These are phyloP conservation scores for Gomphus bonarii DNA, from an alignment of 1,284 basidiomycete genomes.

Conservation along the genomic window DNA sequence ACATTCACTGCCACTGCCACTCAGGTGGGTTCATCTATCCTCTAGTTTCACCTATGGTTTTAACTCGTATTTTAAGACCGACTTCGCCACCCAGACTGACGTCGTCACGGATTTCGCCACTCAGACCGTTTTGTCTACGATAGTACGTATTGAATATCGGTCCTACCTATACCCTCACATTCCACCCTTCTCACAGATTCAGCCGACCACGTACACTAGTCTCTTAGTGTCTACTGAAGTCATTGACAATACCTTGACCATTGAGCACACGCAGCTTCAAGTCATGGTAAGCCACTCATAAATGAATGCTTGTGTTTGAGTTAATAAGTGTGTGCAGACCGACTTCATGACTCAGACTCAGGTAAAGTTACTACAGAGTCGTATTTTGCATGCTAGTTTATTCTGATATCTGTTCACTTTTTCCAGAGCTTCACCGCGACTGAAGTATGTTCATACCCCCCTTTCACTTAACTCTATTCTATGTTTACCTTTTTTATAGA, in stretches of 20 bases:
- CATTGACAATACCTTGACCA: constrained; percentile 12
- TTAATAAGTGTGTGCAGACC: constrained; percentile 20
- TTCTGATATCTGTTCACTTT: no score
- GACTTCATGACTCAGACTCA: constrained; percentile 37
- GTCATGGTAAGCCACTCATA: constrained; percentile 15
- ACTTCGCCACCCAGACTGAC: constrained; percentile 12
- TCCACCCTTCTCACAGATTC: background rate
- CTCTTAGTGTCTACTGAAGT: constrained; percentile 5
- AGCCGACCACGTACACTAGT: constrained; percentile 11
- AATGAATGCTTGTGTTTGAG: background rate
- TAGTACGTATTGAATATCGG: constrained; percentile 1
- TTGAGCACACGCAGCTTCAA: constrained; percentile 41
- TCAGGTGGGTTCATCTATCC: constrained; percentile 11
- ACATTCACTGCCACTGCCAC: constrained; percentile 38
- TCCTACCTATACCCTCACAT: background rate
- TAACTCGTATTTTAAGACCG: constrained; percentile 2
- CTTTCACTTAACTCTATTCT: background rate
- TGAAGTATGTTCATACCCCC: constrained; percentile 18
- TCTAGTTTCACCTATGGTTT: background rate
- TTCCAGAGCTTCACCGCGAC: constrained; percentile 29
- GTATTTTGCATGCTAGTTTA: no score
- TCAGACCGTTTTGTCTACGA: constrained; percentile 7
- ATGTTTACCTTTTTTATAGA: constrained; percentile 31
- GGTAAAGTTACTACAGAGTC: no score
- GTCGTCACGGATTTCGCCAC: constrained; percentile 10